phyloP scores from a whole-genome alignment of 2,329 filamentous ascomycete species.

The Hypoxylon sp. region DNA sequence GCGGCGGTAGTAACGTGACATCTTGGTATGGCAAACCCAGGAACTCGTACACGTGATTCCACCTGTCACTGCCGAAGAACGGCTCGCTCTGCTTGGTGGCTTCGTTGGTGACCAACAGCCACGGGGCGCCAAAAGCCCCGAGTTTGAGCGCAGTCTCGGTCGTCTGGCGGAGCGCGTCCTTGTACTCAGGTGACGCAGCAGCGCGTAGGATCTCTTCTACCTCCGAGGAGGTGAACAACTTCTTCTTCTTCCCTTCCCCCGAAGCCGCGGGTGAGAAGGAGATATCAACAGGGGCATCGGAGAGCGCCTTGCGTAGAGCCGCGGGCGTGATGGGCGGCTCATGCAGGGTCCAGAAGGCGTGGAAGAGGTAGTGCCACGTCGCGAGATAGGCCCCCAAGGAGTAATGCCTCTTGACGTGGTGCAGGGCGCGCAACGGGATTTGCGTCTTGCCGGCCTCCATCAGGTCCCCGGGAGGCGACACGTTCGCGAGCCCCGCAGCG shows the following conservation, averaged over 20 bases:
- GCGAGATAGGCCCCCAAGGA: constrained; percentile 65
- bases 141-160: constrained; percentile 73
- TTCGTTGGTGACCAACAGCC: constrained; percentile 76
- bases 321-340: constrained; percentile 42
- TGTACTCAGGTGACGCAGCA: constrained; percentile 63
- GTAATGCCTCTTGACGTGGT: constrained; percentile 74
- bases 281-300: constrained; percentile 27
- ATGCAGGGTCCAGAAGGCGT: constrained; percentile 69
- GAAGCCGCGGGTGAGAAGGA: neutral
- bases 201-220: constrained; percentile 69
- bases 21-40: constrained; percentile 73
- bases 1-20: constrained; percentile 60
- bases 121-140: constrained; percentile 83
- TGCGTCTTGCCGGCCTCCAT: constrained; percentile 61
- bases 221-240: constrained; percentile 66
- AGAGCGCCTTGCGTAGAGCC: constrained; percentile 39
- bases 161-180: constrained; percentile 64
- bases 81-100: constrained; percentile 73
- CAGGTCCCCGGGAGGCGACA: constrained; percentile 61
- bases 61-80: constrained; percentile 84
- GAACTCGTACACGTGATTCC: constrained; percentile 77
- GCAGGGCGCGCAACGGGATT: constrained; percentile 75
- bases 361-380: constrained; percentile 69
- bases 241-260: constrained; percentile 42
- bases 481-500: constrained; percentile 57